Percentiles rank a stretch among this genome's conserved stretches.
Evolutionary conservation across 176 grass and related monocot species (phyloP).

Genomic region (Ensete glaucum): DNA sequence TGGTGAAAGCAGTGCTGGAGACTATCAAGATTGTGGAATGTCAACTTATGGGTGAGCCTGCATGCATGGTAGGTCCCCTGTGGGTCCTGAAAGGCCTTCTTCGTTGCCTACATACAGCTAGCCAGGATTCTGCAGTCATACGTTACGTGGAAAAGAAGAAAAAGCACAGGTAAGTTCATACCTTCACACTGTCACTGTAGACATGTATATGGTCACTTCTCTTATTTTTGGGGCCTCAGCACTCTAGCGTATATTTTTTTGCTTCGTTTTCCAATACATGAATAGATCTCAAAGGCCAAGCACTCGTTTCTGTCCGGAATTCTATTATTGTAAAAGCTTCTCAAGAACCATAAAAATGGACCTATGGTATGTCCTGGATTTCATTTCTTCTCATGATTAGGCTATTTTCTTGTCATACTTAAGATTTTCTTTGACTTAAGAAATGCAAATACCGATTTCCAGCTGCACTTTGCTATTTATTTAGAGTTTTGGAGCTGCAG

Average conservation of each 20-base stretch:
- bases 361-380: background rate
- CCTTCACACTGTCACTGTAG: background rate
- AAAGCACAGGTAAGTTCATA: background rate
- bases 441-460: too few relatives aligned
- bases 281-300: background rate
- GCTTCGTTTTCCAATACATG: background rate
- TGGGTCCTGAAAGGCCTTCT: slow-evolving; percentile 4
- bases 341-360: background rate
- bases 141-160: slow-evolving; percentile 16
- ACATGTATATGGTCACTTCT: background rate
- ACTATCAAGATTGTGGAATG: slow-evolving; percentile 18
- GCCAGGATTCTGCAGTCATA: background rate
- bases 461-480: background rate
- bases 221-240: background rate
- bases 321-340: background rate
- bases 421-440: background rate
- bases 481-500: background rate
- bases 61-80: background rate
- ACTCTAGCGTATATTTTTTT: background rate
- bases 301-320: background rate
- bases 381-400: background rate
- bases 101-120: background rate
- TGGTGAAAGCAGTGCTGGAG: slow-evolving; percentile 10
- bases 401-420: background rate
- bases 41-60: slow-evolving; percentile 4